phyloP scores from a whole-genome alignment of 1,284 basidiomycete species.

The Cutaneotrichosporon sp. region DNA sequence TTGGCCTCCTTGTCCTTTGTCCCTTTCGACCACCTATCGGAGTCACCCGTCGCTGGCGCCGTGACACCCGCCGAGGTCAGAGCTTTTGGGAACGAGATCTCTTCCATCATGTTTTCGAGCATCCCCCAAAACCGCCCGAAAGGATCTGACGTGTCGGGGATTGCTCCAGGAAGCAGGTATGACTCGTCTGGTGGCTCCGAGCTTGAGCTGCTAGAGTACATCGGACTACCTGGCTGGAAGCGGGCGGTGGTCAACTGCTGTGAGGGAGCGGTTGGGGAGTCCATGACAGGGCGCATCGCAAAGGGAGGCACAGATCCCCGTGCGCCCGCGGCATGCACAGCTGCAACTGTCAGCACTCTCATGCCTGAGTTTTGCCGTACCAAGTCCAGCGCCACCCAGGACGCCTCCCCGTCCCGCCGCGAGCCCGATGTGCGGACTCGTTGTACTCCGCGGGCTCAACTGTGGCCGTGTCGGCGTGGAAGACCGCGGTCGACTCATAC shows the following conservation, averaged over 20 bases:
- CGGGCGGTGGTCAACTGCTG: too few relatives aligned
- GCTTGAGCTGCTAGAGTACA: conserved; percentile 38
- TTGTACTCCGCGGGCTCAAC: background rate
- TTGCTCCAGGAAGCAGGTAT: conserved; percentile 32
- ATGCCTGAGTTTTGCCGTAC: conserved; percentile 4
- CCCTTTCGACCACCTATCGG: background rate
- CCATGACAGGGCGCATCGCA: conserved; percentile 27
- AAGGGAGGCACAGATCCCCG: conserved; percentile 31
- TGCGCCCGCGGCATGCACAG: conserved; percentile 15
- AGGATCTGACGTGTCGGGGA: conserved; percentile 42
- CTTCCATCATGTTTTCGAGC: conserved; percentile 46
- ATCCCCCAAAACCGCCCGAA: conserved; percentile 49
- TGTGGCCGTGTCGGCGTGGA: background rate
- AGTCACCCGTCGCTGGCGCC: background rate
- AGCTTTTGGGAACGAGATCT: conserved; percentile 45
- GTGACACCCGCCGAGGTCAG: conserved; percentile 5
- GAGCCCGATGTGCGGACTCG: conserved; percentile 3
- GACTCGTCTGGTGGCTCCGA: conserved; percentile 31
- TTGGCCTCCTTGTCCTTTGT: background rate
- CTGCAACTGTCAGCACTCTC: conserved; percentile 1
- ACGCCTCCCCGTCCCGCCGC: conserved; percentile 2
- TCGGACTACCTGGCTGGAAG: conserved; percentile 5
- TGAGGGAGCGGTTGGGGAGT: too few relatives aligned
- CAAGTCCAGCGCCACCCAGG: conserved; percentile 3
- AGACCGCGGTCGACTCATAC: background rate